phyloP scores from a whole-genome alignment of 371 early-diverging fungal genomes.

The Coemansia sp. region DNA sequence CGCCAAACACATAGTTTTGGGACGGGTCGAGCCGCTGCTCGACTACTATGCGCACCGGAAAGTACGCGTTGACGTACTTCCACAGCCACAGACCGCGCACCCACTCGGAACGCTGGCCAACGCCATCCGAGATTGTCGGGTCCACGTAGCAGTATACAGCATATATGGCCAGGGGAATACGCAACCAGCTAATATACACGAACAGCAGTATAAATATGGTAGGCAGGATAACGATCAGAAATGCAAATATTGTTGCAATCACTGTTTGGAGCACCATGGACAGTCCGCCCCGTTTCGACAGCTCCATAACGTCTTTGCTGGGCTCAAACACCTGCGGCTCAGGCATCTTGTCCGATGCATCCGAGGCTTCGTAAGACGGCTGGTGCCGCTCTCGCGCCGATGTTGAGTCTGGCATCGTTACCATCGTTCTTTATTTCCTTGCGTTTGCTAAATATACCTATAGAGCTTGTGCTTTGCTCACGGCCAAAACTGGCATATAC shows the following conservation, averaged over 20 bases:
- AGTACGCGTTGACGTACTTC: constrained; percentile 76
- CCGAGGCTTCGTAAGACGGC: not conserved
- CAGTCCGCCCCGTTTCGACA: constrained; percentile 30
- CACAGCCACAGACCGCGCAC: constrained; percentile 61
- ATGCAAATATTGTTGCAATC: constrained; percentile 38
- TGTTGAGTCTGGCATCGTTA: not conserved
- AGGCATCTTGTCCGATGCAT: not conserved
- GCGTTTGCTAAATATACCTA: not conserved
- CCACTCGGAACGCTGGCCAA: constrained; percentile 65
- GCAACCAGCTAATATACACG: constrained; percentile 20
- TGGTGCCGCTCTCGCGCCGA: not conserved
- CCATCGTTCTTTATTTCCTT: not conserved
- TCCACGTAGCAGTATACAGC: constrained; percentile 41
- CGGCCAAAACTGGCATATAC: not conserved
- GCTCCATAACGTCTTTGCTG: constrained; percentile 27
- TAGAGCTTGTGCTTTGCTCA: not conserved
- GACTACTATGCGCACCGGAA: constrained; percentile 72
- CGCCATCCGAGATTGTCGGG: constrained; percentile 39
- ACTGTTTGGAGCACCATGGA: constrained; percentile 21
- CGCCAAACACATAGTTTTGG: constrained; percentile 68
- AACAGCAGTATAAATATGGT: constrained; percentile 18
- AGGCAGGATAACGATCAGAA: constrained; percentile 34
- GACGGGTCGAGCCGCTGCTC: constrained; percentile 55
- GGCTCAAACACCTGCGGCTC: constrained; percentile 42
- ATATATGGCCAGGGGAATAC: constrained; percentile 40